Conservation (phyloP, 305 asterid species). For the Withania somnifera region DNA sequence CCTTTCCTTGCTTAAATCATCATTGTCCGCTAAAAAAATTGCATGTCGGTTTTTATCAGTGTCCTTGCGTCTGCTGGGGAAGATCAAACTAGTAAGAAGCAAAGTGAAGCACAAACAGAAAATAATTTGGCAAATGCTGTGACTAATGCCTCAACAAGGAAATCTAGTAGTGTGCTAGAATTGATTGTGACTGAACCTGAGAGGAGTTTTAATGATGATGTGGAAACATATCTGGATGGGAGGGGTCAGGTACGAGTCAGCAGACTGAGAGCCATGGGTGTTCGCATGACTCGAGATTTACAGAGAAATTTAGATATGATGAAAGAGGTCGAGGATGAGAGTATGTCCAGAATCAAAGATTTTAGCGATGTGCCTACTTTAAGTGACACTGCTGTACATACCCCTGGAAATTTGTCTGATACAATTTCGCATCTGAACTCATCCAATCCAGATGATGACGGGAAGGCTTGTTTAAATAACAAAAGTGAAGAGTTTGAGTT, state of each 20-base stretch:
- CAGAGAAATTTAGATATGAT: conserved; percentile 93
- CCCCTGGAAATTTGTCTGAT: conserved; percentile 17
- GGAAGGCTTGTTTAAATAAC: conserved; percentile 16
- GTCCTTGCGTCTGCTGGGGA: conserved; percentile 61
- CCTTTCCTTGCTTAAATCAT: conserved; percentile 14
- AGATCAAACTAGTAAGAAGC: conserved; percentile 28
- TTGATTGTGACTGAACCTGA: conserved; percentile 37
- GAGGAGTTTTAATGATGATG: conserved; percentile 41
- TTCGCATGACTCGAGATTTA: conserved; percentile 93
- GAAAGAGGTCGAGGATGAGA: conserved; percentile 69
- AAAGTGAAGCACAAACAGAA: conserved; percentile 26
- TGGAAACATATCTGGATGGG: conserved; percentile 85
- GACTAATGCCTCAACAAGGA: conserved; percentile 18
- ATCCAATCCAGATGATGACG: conserved; percentile 21
- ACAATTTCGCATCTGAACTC: conserved; percentile 18
- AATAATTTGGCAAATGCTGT: conserved; percentile 16
- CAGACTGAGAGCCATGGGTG: conserved; percentile 83
- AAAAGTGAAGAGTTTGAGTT: conserved; percentile 16
- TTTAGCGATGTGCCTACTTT: conserved; percentile 10
- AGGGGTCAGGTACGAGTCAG: conserved; percentile 80
- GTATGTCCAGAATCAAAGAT: conserved; percentile 12
- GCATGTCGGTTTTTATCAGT: conserved; percentile 26
- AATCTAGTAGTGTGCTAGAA: conserved; percentile 26
- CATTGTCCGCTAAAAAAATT: neutral
- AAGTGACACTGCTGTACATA: conserved; percentile 15